Percentiles rank a stretch among this genome's conserved stretches.
phyloP scores from a whole-genome alignment of 2,329 filamentous ascomycete species.

The Penicillium sp. region DNA sequence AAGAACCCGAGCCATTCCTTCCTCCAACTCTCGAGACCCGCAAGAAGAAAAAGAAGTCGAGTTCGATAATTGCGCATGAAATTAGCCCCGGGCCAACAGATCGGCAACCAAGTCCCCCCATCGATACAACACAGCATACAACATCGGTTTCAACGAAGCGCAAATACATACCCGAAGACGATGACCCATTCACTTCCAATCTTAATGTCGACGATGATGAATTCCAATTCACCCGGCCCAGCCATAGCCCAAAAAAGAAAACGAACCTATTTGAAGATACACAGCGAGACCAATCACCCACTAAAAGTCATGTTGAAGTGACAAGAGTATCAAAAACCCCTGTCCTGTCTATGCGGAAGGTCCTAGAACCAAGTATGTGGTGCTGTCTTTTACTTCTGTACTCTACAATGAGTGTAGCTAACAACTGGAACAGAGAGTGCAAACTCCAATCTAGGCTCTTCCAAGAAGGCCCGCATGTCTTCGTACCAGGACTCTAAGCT shows the following conservation, averaged over 20 bases:
- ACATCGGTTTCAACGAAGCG: slow-evolving; percentile 58
- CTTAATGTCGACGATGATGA: slow-evolving; percentile 29
- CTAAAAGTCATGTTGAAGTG: slow-evolving; percentile 17
- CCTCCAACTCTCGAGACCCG: slow-evolving; percentile 36
- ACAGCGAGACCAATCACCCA: slow-evolving; percentile 13
- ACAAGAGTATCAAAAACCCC: slow-evolving; percentile 17
- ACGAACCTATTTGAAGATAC: slow-evolving; percentile 9
- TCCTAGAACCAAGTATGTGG: slow-evolving; percentile 46
- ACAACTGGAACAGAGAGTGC: slow-evolving; percentile 45
- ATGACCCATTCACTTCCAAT: slow-evolving; percentile 34
- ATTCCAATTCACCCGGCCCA: slow-evolving; percentile 37
- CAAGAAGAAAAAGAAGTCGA: slow-evolving; percentile 28
- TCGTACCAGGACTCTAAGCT: slow-evolving; percentile 20
- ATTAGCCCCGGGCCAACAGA: background rate
- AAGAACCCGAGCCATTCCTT: slow-evolving; percentile 18
- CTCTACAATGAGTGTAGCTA: slow-evolving; percentile 8
- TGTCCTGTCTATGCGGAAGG: slow-evolving; percentile 31
- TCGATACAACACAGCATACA: slow-evolving; percentile 24
- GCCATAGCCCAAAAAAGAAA: slow-evolving; percentile 19
- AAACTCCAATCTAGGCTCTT: slow-evolving; percentile 47
- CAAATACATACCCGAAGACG: slow-evolving; percentile 57
- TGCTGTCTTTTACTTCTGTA: background rate
- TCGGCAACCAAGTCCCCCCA: slow-evolving; percentile 1
- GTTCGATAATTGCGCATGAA: background rate
- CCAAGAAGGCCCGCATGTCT: slow-evolving; percentile 27